These are phyloP conservation scores for Globisporangium yorkense DNA, from an alignment of 352 stramenopile species.

Conservation along the genomic window DNA sequence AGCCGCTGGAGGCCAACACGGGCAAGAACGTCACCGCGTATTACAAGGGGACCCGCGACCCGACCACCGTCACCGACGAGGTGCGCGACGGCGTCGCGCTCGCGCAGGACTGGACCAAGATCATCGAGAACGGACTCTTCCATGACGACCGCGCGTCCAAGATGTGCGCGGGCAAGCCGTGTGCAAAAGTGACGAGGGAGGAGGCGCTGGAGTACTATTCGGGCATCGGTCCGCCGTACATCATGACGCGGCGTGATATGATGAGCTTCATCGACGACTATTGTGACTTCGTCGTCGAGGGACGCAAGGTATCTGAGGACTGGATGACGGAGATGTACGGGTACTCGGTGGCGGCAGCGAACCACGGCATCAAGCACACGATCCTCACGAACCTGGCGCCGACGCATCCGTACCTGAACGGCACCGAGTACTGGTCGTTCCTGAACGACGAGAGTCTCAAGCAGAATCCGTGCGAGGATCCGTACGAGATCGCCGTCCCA, in stretches of 20 bases:
- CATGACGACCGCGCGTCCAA: too few relatives aligned
- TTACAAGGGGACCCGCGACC: too few relatives aligned
- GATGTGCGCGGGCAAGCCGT: too few relatives aligned
- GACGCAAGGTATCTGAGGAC: constrained; percentile 23
- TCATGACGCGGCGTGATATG: constrained; percentile 6
- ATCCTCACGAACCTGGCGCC: constrained; percentile 33
- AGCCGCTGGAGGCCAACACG: too few relatives aligned
- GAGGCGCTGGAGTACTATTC: too few relatives aligned
- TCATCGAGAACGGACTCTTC: too few relatives aligned
- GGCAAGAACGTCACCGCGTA: too few relatives aligned
- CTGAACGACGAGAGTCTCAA: constrained; percentile 15
- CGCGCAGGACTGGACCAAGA: too few relatives aligned
- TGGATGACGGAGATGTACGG: constrained; percentile 66
- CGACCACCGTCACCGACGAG: too few relatives aligned
- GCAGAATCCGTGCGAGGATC: constrained; percentile 33
- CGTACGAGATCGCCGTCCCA: constrained; percentile 29
- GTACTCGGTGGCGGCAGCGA: constrained; percentile 38
- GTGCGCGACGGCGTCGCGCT: too few relatives aligned
- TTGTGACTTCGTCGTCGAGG: constrained; percentile 33
- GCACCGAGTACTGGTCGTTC: constrained; percentile 41
- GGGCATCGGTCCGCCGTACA: too few relatives aligned
- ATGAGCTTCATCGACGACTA: constrained; percentile 46
- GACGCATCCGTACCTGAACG: constrained; percentile 29
- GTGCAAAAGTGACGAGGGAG: too few relatives aligned
- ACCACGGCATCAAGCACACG: constrained; percentile 53